Conservation (phyloP, 1,284 basidiomycete species). For the Peniophora sp. region DNA sequence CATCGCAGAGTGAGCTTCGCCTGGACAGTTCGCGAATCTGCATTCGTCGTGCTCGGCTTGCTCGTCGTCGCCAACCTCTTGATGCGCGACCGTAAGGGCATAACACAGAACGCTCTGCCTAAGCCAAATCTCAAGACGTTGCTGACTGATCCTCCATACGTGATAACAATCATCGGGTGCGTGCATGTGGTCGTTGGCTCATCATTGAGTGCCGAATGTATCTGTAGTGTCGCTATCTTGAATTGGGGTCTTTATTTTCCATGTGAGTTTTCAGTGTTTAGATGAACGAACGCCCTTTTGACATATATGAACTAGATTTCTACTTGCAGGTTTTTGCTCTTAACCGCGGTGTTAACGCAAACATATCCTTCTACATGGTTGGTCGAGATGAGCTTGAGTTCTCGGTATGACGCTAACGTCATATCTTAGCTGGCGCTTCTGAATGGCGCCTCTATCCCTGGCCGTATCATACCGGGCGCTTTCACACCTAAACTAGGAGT, state of each 20-base stretch:
- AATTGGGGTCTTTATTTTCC: constrained; percentile 12
- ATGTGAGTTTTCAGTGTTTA: constrained; percentile 6
- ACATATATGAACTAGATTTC: constrained; percentile 7
- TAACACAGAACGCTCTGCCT: background rate
- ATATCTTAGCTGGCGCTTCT: constrained; percentile 12
- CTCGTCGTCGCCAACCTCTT: constrained; percentile 8
- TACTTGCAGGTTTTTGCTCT: constrained; percentile 14
- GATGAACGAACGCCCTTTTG: background rate
- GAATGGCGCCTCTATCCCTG: constrained; percentile 9
- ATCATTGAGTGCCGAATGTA: too few species aligned
- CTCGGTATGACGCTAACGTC: background rate
- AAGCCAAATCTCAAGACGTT: background rate
- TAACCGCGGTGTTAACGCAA: constrained; percentile 1
- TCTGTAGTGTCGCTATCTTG: constrained; percentile 7
- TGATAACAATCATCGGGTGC: constrained; percentile 11
- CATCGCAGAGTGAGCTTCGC: constrained; percentile 31
- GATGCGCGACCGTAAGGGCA: constrained; percentile 1
- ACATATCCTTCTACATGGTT: constrained; percentile 5
- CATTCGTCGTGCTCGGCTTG: constrained; percentile 6
- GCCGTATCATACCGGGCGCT: constrained; percentile 12
- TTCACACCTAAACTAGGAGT: constrained; percentile 8
- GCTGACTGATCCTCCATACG: background rate
- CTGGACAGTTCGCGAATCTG: constrained; percentile 25
- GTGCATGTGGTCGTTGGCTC: constrained; percentile 1
- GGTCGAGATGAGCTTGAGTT: background rate